Evolutionary conservation across 192 early-diverging fungal species (phyloP).

Genomic region (Umbelopsis sp.): DNA sequence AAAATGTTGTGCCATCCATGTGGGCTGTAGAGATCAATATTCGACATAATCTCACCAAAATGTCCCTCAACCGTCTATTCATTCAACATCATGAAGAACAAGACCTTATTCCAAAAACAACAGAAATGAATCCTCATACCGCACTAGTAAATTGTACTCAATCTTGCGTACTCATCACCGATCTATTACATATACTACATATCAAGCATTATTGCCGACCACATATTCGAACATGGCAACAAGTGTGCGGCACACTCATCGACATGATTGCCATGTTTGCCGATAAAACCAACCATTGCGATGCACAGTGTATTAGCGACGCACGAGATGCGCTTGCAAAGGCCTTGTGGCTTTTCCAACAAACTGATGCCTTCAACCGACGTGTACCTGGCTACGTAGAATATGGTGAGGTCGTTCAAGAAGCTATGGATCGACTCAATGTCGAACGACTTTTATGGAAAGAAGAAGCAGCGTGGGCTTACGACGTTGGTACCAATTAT

Average conservation of each 20-base stretch:
- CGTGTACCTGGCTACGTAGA: neutral
- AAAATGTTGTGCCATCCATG: conserved; percentile 7
- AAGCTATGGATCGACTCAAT: conserved; percentile 16
- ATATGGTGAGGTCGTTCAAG: neutral
- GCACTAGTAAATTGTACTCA: conserved; percentile 7
- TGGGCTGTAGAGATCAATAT: conserved; percentile 20
- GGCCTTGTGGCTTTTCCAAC: conserved; percentile 7
- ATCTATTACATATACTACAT: conserved; percentile 1
- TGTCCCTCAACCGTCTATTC: conserved; percentile 14
- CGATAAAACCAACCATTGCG: neutral
- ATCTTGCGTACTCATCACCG: conserved; percentile 5
- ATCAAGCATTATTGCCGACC: conserved; percentile 21
- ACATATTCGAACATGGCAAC: conserved; percentile 17
- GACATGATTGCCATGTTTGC: conserved; percentile 18
- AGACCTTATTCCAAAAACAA: neutral
- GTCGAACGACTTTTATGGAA: neutral
- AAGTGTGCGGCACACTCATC: conserved; percentile 20
- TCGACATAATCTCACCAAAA: conserved; percentile 12
- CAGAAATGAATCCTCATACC: conserved; percentile 2
- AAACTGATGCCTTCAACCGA: conserved; percentile 14
- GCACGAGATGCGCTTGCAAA: neutral
- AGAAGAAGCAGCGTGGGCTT: conserved; percentile 7
- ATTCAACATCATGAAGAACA: conserved; percentile 12
- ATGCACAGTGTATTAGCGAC: neutral
- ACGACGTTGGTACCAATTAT: neutral